Evolutionary conservation across 345 rosid genomes (phyloP), one percentile per base, ranked within the genome.

Genomic region (Euphorbia peplus): DNA sequence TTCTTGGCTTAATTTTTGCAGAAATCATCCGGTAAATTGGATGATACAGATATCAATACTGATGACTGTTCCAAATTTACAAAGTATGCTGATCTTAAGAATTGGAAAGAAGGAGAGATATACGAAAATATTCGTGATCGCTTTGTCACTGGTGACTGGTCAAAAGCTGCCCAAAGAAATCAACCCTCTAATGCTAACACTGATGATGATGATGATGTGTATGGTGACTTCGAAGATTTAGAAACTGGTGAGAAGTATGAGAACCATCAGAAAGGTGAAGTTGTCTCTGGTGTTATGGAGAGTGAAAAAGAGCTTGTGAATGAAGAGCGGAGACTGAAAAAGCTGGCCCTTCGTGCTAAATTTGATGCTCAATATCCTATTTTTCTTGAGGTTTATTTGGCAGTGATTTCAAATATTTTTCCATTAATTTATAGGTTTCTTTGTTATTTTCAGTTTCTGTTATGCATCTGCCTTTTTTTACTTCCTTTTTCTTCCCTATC

Each of bases 141-240:
- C 37, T 95, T 95, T 84, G 87, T 85, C 74, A 89, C 95, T 35
- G 96, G 99, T 74, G 87, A 85, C 78, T 89, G 99, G 96, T 82
- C 88, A 58, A 84, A 83, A 80, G 92, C 88, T 66, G 88, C 88
- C 71, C 73, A 69, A 69, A 82, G 96, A 79, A 85, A 89, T 82
- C 54, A 76, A 73, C 62, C 51, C 8, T 66, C 78, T 42, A 82
- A 69, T 55, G 67, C 65, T 50, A 74, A 74, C 44, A 60, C 47
- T 71, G 80, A 73, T 66, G 82, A 76, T 59, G 90, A 82, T 32
- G 90, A 81, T 41, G 44, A 65, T 58, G 77, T 80, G 25, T 74
- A 77, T 82, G 99, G 97, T 30, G 96, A 93, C 68, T 93, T 93
- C 76, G 97, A 91, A 76, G 99, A 93, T 87, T 52, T 93, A 76